Conservation (phyloP, 2,329 filamentous ascomycete genomes). For the Clonostachys solani region DNA sequence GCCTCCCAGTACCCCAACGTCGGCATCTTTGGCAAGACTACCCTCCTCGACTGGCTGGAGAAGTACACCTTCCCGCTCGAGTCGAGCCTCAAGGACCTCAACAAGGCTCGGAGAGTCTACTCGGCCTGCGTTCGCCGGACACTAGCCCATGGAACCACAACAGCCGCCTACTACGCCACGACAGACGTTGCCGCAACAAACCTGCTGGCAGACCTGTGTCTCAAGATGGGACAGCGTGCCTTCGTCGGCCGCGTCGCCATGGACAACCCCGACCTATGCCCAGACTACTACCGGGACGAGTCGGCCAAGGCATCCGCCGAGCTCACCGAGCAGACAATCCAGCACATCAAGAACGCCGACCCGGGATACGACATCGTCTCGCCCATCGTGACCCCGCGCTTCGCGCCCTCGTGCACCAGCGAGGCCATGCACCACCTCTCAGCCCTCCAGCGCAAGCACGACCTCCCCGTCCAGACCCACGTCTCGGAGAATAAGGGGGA, state of each 20-base stretch:
- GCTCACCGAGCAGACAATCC: constrained; percentile 55
- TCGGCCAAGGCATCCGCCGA: constrained; percentile 51
- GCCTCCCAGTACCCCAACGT: constrained; percentile 92
- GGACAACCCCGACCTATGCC: constrained; percentile 65
- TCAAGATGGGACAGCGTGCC: constrained; percentile 77
- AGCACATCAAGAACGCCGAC: constrained; percentile 65
- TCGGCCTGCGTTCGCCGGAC: constrained; percentile 73
- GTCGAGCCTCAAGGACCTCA: constrained; percentile 61
- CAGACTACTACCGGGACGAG: constrained; percentile 76
- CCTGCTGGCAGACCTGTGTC: constrained; percentile 79
- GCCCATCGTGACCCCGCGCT: constrained; percentile 76
- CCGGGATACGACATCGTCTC: constrained; percentile 59
- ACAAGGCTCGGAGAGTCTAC: constrained; percentile 69
- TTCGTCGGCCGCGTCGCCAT: constrained; percentile 95
- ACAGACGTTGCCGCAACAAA: constrained; percentile 86
- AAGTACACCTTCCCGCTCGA: constrained; percentile 96
- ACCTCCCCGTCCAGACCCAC: constrained; percentile 80
- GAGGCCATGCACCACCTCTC: constrained; percentile 63
- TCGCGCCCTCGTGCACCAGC: constrained; percentile 57
- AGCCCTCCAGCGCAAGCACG: constrained; percentile 54
- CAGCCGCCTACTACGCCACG: constrained; percentile 92
- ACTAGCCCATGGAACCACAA: constrained; percentile 86
- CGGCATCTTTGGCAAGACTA: constrained; percentile 90
- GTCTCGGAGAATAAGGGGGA: constrained; percentile 80
- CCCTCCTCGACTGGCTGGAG: constrained; percentile 88